Conservation (phyloP, 2,329 filamentous ascomycete genomes). For the Biscogniauxia sp. region DNA sequence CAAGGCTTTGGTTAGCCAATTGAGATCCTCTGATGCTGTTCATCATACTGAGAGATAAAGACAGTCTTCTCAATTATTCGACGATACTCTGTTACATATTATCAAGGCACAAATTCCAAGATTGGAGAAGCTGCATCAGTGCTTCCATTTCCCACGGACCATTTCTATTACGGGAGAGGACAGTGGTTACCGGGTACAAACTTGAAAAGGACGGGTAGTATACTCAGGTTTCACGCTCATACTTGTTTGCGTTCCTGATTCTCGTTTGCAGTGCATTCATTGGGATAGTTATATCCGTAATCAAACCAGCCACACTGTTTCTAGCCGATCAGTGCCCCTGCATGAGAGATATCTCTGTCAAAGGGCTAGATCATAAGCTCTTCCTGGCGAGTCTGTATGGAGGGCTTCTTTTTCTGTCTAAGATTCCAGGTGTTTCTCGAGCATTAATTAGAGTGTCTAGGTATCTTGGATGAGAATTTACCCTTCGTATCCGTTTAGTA, state of each 20-base stretch:
- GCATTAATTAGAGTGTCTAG: background rate
- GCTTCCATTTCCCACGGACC: background rate
- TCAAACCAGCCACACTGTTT: background rate
- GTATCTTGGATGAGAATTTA: background rate
- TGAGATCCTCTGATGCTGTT: background rate
- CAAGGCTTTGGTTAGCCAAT: slow-evolving; percentile 1
- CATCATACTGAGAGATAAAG: background rate
- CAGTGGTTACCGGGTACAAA: background rate
- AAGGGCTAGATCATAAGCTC: background rate
- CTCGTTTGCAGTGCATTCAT: background rate
- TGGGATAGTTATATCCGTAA: background rate
- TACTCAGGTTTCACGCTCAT: background rate
- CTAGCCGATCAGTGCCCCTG: background rate
- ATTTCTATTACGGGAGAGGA: slow-evolving; percentile 3
- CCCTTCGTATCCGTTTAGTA: background rate
- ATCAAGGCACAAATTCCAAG: background rate
- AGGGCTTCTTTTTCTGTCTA: background rate
- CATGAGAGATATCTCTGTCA: background rate
- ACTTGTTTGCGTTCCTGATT: background rate
- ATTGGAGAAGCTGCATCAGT: background rate
- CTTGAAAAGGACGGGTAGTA: background rate
- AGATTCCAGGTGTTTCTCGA: background rate
- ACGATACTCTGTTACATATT: background rate
- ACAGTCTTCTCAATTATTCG: background rate
- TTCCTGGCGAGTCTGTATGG: background rate